Evolutionary conservation across 2,329 filamentous ascomycete species (phyloP), one percentile per base, ranked within the genome.

Genomic region (Pyricularia pennisetigena): DNA sequence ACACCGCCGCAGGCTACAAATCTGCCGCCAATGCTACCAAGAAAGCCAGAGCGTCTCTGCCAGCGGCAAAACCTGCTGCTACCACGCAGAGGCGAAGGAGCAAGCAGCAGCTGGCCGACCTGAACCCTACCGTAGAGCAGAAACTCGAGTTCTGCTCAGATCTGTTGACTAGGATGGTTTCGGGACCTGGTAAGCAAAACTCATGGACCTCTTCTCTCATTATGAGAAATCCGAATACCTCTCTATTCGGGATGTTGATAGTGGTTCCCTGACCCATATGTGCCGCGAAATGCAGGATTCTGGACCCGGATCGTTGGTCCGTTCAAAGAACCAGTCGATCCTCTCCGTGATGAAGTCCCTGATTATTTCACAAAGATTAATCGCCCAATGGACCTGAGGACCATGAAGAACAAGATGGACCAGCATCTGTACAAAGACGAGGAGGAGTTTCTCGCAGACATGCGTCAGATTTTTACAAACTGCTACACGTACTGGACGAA

Each of bases 301-400:
- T 89, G 87, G 87, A 89, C 87, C 0, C 84, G 86, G n/a, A 80
- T 88, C 0, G 86, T 89, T 3, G 85, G 85, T 0, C 85, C 86
- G 0, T 89, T 89, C 75, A 83, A 82, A 63, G 82, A 88, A 28
- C 83, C 86, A 0, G 86, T 89, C 7, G 82, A 86, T 69, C 86
- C 86, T 0, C 73, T 69, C 20, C 49, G 77, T 54, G 85, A 89
- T 71, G 83, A 83, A 23, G 84, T 88, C 2, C 86, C 86, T 2
- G 86, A 88, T 73, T 89, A 89, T 75, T 78, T 87, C 26, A 81
- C 85, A 12, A 87, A 87, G 73, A 78, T 89, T 69, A 85, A 84
- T 76, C 81, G 78, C 65, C 87, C 87, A 0, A 89, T 89, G 86
- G 86, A 88, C 71, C 81, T 89, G 2, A 79, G 76, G 63, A 88